Percentiles rank a stretch among this genome's conserved stretches.
These are phyloP conservation scores for Lumnitzera racemosa DNA, from an alignment of 345 rosid species.

Conservation along the genomic window DNA sequence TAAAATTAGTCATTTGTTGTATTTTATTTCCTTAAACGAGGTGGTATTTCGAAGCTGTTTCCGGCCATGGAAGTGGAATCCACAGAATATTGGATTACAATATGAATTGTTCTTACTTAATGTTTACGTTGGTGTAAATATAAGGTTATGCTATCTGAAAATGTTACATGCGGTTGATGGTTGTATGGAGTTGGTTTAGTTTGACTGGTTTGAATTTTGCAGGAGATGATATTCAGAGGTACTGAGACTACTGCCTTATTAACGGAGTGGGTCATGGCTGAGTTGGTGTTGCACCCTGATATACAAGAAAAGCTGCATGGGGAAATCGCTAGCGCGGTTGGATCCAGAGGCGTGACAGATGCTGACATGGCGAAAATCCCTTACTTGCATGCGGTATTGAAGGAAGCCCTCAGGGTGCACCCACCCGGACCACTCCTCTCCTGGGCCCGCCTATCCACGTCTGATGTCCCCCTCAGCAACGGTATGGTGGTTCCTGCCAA, in stretches of 20 bases:
- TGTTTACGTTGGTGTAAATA: too few relatives aligned
- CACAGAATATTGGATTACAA: not conserved
- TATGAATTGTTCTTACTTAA: not conserved
- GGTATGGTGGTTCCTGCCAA: slow-evolving; percentile 68
- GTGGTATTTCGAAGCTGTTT: too few relatives aligned
- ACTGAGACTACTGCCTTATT: slow-evolving; percentile 81
- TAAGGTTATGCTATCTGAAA: too few relatives aligned
- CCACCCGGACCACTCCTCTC: slow-evolving; percentile 93
- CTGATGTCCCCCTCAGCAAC: slow-evolving; percentile 72
- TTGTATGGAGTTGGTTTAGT: not conserved
- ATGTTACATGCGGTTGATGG: too few relatives aligned
- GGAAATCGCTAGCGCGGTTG: slow-evolving; percentile 25
- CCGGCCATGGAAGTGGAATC: too few relatives aligned
- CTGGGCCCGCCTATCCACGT: slow-evolving; percentile 83
- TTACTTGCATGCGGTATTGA: slow-evolving; percentile 70
- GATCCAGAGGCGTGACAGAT: slow-evolving; percentile 23
- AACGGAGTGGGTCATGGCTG: slow-evolving; percentile 94
- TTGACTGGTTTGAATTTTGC: slow-evolving; percentile 1
- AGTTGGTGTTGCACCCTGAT: slow-evolving; percentile 55
- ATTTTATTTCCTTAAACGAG: too few relatives aligned
- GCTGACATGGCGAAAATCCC: slow-evolving; percentile 49
- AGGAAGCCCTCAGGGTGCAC: slow-evolving; percentile 65
- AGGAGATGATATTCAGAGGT: slow-evolving; percentile 95
- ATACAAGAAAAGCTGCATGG: slow-evolving; percentile 44
- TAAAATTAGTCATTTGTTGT: too few relatives aligned